Conservation (phyloP, 1,284 basidiomycete genomes). For the Lentinula novae-zelandiae region DNA sequence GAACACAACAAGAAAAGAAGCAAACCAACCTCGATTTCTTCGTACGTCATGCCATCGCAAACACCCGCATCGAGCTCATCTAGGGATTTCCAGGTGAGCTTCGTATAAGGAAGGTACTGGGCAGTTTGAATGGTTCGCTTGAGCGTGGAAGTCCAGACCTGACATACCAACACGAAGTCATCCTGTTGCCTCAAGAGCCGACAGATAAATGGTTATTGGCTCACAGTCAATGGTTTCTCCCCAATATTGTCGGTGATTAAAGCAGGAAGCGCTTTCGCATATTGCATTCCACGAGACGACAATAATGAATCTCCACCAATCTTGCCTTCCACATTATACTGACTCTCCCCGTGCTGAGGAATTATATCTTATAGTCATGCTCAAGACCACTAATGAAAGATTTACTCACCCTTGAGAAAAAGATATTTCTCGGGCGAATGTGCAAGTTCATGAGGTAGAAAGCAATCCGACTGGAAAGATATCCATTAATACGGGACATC, state of each 20-base stretch:
- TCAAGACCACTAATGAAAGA: neutral
- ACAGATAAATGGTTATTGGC: slow-evolving; percentile 18
- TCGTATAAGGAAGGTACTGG: slow-evolving; percentile 78
- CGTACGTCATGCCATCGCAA: slow-evolving; percentile 99
- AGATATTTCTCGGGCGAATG: slow-evolving; percentile 94
- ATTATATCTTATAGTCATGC: neutral
- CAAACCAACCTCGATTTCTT: slow-evolving; percentile 81
- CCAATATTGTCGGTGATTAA: slow-evolving; percentile 92
- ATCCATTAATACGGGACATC: slow-evolving; percentile 84
- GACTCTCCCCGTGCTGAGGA: slow-evolving; percentile 92
- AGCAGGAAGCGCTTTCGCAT: slow-evolving; percentile 82
- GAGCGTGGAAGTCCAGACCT: slow-evolving; percentile 97
- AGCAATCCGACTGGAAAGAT: slow-evolving; percentile 93
- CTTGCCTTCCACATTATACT: slow-evolving; percentile 95
- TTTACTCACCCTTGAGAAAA: slow-evolving; percentile 81
- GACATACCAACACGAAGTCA: neutral
- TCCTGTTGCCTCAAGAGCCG: neutral
- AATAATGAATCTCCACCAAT: slow-evolving; percentile 95
- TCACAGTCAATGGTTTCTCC: slow-evolving; percentile 80
- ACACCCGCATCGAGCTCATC: slow-evolving; percentile 99
- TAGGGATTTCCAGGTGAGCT: slow-evolving; percentile 97
- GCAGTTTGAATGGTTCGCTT: slow-evolving; percentile 93
- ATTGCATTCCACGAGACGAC: slow-evolving; percentile 82
- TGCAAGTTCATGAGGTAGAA: slow-evolving; percentile 99
- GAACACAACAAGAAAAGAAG: neutral